Base-by-base conservation (phyloP, 345 rosid genomes). In the Gossypium raimondii region DNA sequence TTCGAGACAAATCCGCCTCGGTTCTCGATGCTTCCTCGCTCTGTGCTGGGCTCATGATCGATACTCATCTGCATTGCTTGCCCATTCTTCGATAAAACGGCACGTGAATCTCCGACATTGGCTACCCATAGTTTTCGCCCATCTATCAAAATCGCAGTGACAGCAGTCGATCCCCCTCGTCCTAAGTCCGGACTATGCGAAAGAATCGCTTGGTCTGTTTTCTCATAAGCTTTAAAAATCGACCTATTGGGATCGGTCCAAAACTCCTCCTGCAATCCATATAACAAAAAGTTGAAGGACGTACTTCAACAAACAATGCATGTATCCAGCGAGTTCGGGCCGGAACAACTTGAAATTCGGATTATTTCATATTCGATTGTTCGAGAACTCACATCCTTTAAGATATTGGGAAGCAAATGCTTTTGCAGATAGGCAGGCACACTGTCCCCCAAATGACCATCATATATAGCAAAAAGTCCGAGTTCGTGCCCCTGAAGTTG, bases 131-230 rank as follows among this genome's bases (percentile, higher is more conserved):
- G 77, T 72, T 61, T 81, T 9, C 59, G 73, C 55, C 94, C 94
- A 76, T 88, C 84, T 27, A 88, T 73, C 72, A 90, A 78, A 78
- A 90, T 90, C 22, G 90, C 92, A 4, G 92, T 90, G 67, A 90
- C 92, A 7, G 94, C 92, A 8, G 94, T 90, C n/a, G 94, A 90
- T 7, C 94, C 94, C 24, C 94, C 94, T 27, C 89, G 88, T 67
- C 92, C 92, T 73, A 90, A 70, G 77, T 85, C 92, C 67, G 89
- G 80, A 70, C 75, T 75, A 67, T 84, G 85, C 8, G 94, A 85
- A 25, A 90, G 83, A 78, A 90, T 90, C 17, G 90, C 80, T 70
- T 86, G 84, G 77, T 90, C 94, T 59, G 94, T 90, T 71, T 73
- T 84, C 80, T 86, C 92, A 72, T 90, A 90, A 7, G 94, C 87